Base-by-base conservation (phyloP, 495 filamentous ascomycete genomes). In the Haplographium delicatum region DNA sequence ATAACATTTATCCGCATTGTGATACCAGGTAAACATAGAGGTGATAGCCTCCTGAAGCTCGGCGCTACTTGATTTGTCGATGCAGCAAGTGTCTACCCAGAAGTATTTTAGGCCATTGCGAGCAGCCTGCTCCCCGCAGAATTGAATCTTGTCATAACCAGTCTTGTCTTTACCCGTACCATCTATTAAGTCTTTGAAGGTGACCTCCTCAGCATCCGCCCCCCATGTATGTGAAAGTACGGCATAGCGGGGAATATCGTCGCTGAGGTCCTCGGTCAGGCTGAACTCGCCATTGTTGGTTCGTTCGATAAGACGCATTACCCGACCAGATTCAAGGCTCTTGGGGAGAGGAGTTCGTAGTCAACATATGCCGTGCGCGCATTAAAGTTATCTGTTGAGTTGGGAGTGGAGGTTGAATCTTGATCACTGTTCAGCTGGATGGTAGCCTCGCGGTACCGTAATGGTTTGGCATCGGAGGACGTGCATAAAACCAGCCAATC, bases 41-140 rank as follows among this genome's bases (percentile, higher is more conserved):
- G 68, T 71, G 25, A 71, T 64, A 10, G 67, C 58, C 37, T 68
- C 64, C 6, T 49, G 54, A 1, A 70, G 55, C 35, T 56, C 68
- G 2, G 68, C 63, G 46, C 44, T 60, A 44, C 49, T 58, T n/a
- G 25, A 37, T 38, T 60, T 60, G 26, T 60, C 37, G 49, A 58
- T 71, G 40, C 69, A 71, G 46, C 67, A 71, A 2, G 69, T 72
- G 50, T 72, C 69, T 2, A 72, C 50, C 69, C 68, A 72, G 1
- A 60, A 50, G 49, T 62, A 69, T 16, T 58, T n/a, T 5, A 54
- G 52, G 8, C 44, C 35, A 19, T 58, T 46, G 8, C 20, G 11
- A 1, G 18, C 4, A 8, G 66, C 62, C 45, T 47, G 39, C 1
- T 13, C 40, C 15, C 22, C 46, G 43, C 68, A 68, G 34, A 42